phyloP scores from a whole-genome alignment of 345 rosid genomes.

The Eucalyptus camaldulensis region DNA sequence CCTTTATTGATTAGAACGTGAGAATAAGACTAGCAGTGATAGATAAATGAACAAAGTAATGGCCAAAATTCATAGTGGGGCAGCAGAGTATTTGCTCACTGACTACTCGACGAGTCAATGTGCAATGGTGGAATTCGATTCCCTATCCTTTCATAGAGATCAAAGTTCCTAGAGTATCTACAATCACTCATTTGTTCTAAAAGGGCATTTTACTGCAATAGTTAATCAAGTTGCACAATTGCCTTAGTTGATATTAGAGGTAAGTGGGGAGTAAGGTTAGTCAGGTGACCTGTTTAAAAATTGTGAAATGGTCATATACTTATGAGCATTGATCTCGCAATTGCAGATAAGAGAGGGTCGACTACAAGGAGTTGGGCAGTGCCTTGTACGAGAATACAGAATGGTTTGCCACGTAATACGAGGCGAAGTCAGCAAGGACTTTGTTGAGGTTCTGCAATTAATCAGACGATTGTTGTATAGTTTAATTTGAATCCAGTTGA shows the following conservation, averaged over 20 bases:
- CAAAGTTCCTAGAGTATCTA: not conserved
- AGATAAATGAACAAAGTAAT: not conserved
- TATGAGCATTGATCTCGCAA: not conserved
- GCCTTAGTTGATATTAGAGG: not conserved
- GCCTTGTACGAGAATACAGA: conserved; percentile 74
- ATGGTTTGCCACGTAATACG: conserved; percentile 75
- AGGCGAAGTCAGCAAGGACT: conserved; percentile 82
- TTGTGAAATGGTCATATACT: not conserved
- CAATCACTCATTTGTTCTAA: not conserved
- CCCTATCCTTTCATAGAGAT: not conserved
- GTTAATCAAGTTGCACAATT: not conserved
- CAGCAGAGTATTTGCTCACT: not conserved
- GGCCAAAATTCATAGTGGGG: not conserved
- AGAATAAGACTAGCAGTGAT: not conserved
- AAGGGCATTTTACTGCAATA: not conserved
- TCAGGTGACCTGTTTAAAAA: not conserved
- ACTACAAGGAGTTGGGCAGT: conserved; percentile 73
- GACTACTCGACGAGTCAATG: not conserved
- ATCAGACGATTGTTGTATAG: not conserved
- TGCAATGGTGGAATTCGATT: not conserved
- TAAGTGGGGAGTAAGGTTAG: not conserved
- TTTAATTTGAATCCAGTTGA: not conserved
- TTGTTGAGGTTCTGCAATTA: conserved; percentile 50
- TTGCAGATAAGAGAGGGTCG: conserved; percentile 86
- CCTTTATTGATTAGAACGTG: not conserved